Conservation (phyloP, 2,329 filamentous ascomycete genomes). For the Colletotrichum sp. region DNA sequence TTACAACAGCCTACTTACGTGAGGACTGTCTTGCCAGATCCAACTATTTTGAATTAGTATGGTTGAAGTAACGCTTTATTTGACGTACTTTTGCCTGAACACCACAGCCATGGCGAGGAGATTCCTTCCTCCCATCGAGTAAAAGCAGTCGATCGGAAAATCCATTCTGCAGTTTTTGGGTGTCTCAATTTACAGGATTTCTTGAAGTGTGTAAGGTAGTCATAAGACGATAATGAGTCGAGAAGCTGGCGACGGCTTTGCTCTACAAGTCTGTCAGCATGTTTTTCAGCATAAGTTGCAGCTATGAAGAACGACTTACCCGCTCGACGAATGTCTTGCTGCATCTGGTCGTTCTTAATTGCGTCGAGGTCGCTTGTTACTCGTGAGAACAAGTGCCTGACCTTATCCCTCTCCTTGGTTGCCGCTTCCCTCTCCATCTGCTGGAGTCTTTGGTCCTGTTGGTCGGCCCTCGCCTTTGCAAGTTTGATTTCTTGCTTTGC, state of each 20-base stretch:
- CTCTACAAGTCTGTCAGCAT: background rate
- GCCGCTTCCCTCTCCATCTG: background rate
- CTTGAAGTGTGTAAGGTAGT: background rate
- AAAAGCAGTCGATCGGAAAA: background rate
- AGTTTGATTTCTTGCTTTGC: background rate
- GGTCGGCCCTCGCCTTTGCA: background rate
- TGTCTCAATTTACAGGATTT: background rate
- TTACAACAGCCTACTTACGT: too few relatives aligned
- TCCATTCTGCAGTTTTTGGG: background rate
- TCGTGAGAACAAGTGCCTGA: background rate
- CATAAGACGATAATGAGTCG: background rate
- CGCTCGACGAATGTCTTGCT: background rate
- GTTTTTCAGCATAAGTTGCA: accelerated
- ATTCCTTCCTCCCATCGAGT: background rate
- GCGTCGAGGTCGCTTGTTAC: background rate
- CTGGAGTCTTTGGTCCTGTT: background rate
- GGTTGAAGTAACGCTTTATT: background rate
- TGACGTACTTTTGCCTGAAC: background rate
- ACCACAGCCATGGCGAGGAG: background rate
- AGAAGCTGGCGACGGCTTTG: background rate
- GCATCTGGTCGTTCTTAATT: background rate
- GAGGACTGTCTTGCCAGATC: background rate
- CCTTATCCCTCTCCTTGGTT: background rate
- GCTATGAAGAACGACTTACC: background rate
- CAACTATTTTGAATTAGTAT: background rate